These are phyloP conservation scores for Claviceps fusiformis DNA, from an alignment of 2,329 filamentous ascomycete genomes.

Conservation along the genomic window DNA sequence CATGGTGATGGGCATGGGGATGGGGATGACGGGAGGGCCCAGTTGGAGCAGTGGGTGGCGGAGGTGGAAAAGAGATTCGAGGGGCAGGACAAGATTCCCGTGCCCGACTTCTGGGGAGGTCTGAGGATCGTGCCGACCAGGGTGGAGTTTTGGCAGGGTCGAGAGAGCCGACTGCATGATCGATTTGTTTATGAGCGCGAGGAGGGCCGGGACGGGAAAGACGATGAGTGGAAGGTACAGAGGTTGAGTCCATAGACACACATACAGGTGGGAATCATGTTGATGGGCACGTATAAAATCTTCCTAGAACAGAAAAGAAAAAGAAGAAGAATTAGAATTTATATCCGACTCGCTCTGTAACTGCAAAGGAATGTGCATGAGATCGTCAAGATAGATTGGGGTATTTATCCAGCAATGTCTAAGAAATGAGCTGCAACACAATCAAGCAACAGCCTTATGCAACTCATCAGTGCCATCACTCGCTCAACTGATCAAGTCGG, in stretches of 20 bases:
- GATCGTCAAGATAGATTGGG: background rate
- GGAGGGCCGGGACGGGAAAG: conserved; percentile 19
- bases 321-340: conserved; percentile 2
- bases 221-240: conserved; percentile 49
- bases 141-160: conserved; percentile 94
- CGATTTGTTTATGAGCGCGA: conserved; percentile 72
- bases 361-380: background rate
- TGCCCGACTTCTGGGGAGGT: conserved; percentile 92
- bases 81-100: conserved; percentile 65
- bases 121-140: conserved; percentile 71
- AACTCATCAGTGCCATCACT: background rate
- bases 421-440: background rate
- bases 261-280: too few species aligned
- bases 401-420: background rate
- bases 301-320: background rate
- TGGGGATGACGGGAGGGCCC: conserved; percentile 51
- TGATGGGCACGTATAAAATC: too few species aligned
- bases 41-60: conserved; percentile 64
- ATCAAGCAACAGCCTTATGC: background rate
- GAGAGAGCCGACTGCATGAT: conserved; percentile 82
- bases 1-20: background rate
- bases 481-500: background rate
- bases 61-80: conserved; percentile 67
- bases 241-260: conserved; percentile 52
- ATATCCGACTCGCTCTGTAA: background rate